Evolutionary conservation across 2,329 filamentous ascomycete species (phyloP).

Genomic region (Diaporthe vaccinii): DNA sequence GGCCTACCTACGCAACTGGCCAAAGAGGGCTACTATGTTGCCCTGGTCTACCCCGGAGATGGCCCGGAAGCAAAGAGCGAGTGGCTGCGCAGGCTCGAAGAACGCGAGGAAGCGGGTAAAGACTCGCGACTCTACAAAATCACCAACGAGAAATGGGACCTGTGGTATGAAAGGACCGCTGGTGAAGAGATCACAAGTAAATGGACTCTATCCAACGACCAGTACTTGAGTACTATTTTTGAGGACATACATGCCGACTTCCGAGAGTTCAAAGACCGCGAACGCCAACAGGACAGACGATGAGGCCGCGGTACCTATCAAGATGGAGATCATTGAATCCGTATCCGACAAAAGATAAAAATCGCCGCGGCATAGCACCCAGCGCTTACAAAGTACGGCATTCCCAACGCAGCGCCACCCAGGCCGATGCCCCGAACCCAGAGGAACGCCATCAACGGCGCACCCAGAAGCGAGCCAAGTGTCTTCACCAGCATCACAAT

Average conservation of each 20-base stretch:
- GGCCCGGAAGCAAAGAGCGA: slow-evolving; percentile 8
- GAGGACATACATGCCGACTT: slow-evolving; percentile 13
- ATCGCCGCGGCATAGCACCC: slow-evolving; percentile 54
- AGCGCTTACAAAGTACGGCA: slow-evolving; percentile 58
- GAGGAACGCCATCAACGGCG: slow-evolving; percentile 60
- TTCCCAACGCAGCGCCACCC: slow-evolving; percentile 52
- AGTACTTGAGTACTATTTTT: slow-evolving; percentile 35
- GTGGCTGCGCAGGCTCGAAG: slow-evolving; percentile 36
- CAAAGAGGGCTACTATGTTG: slow-evolving; percentile 36
- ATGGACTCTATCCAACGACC: not conserved
- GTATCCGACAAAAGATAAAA: slow-evolving; percentile 47
- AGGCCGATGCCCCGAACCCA: slow-evolving; percentile 61
- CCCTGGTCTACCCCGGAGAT: slow-evolving; percentile 31
- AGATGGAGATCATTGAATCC: not conserved
- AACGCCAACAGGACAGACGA: not conserved
- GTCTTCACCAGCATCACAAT: slow-evolving; percentile 67
- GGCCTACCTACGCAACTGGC: slow-evolving; percentile 26
- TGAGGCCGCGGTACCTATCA: not conserved
- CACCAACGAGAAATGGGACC: slow-evolving; percentile 28
- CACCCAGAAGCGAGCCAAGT: slow-evolving; percentile 60
- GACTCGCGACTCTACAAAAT: slow-evolving; percentile 34
- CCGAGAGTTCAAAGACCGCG: not conserved
- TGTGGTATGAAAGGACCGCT: slow-evolving; percentile 30
- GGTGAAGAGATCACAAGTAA: slow-evolving; percentile 22
- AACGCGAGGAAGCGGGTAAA: slow-evolving; percentile 27